phyloP scores from a whole-genome alignment of 148 eudicot genomes.

The Persicaria maculosa region DNA sequence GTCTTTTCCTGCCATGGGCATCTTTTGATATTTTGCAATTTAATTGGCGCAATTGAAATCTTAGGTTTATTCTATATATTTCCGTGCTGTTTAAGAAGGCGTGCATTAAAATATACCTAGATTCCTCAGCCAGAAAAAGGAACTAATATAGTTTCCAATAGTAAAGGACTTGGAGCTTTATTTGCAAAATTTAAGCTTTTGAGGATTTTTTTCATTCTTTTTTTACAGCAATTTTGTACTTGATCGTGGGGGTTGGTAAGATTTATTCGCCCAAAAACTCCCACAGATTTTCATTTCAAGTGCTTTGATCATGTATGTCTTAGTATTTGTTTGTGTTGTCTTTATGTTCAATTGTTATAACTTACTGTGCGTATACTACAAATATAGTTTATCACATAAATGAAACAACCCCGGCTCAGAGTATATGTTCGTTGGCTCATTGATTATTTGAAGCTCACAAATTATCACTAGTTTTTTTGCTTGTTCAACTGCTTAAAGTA shows the following conservation, averaged over 20 bases:
- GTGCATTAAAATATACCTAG: not conserved
- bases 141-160: not conserved
- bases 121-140: not conserved
- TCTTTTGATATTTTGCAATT: no score
- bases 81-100: not conserved
- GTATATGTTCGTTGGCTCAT: not conserved
- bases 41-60: not conserved
- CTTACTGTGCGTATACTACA: not conserved
- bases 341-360: not conserved
- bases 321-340: not conserved
- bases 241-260: not conserved
- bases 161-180: not conserved
- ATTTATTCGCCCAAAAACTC: not conserved
- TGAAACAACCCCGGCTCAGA: not conserved
- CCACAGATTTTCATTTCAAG: not conserved
- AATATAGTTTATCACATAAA: not conserved
- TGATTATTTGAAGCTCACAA: not conserved
- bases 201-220: not conserved
- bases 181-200: not conserved
- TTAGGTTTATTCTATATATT: not conserved
- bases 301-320: not conserved
- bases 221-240: not conserved
- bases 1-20: not conserved
- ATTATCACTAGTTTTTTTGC: not conserved
- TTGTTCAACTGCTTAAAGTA: not conserved